phyloP scores from a whole-genome alignment of 2,329 filamentous ascomycete species.

The Alternaria brassicicola region DNA sequence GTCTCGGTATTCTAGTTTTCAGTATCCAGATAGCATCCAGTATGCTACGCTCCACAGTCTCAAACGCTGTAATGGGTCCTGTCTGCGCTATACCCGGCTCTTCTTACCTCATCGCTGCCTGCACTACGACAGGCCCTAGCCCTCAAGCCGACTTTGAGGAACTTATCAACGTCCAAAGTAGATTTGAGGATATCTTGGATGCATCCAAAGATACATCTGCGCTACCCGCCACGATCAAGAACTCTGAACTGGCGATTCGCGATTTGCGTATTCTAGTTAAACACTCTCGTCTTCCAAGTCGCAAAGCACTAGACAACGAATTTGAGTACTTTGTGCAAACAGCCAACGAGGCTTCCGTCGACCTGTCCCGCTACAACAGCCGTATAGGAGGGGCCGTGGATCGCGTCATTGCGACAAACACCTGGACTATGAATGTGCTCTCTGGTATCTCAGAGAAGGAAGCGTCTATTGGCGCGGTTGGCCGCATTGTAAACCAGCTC shows the following conservation, averaged over 20 bases:
- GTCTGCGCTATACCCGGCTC: conserved; percentile 72
- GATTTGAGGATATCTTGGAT: conserved; percentile 77
- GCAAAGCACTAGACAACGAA: conserved; percentile 74
- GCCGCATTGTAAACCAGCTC: conserved; percentile 53
- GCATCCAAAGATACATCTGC: conserved; percentile 68
- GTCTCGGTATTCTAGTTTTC: conserved; percentile 61
- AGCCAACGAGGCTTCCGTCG: conserved; percentile 66
- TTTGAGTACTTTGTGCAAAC: conserved; percentile 77
- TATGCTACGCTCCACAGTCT: conserved; percentile 66
- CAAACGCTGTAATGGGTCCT: conserved; percentile 69
- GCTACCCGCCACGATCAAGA: conserved; percentile 79
- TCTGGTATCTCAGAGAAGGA: conserved; percentile 62
- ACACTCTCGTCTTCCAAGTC: conserved; percentile 70
- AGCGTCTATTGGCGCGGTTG: conserved; percentile 47
- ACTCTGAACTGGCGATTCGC: conserved; percentile 73
- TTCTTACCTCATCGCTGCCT: conserved; percentile 69
- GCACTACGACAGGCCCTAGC: conserved; percentile 41
- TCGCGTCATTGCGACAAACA: conserved; percentile 74
- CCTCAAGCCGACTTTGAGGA: conserved; percentile 68
- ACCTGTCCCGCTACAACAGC: conserved; percentile 76
- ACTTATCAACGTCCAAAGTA: conserved; percentile 74
- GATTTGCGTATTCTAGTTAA: conserved; percentile 75
- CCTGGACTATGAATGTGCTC: conserved; percentile 74
- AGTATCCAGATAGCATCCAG: conserved; percentile 62
- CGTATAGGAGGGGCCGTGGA: conserved; percentile 77